Evolutionary conservation across 1,284 basidiomycete genomes (phyloP).

Genomic region (Ceratobasidium sp.): DNA sequence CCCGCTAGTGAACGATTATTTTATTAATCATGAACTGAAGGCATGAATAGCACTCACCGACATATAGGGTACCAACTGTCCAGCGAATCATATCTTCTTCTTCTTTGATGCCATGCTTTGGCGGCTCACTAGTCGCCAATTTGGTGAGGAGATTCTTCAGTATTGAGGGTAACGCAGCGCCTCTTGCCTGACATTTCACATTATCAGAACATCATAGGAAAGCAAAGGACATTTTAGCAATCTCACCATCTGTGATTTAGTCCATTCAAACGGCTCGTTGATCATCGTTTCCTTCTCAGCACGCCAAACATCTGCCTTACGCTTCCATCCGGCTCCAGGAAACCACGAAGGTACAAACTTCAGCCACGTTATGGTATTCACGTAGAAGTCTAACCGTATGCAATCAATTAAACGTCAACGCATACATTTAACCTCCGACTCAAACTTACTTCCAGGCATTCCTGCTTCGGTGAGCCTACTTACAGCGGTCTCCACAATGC

Average conservation of each 20-base stretch:
- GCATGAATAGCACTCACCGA: constrained; percentile 1
- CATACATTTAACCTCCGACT: too few species aligned
- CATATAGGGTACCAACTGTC: constrained; percentile 15
- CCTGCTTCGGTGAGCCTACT: not conserved
- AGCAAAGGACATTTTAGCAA: too few species aligned
- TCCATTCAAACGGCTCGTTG: constrained; percentile 20
- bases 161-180: constrained; percentile 9
- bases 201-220: not conserved
- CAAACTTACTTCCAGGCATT: not conserved
- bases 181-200: not conserved
- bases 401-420: too few species aligned
- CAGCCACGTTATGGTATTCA: constrained; percentile 18
- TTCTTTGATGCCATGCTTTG: not conserved
- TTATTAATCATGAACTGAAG: not conserved
- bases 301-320: constrained; percentile 21
- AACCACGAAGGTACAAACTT: constrained; percentile 39
- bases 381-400: constrained; percentile 33
- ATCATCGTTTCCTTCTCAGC: constrained; percentile 1
- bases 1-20: not conserved
- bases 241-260: constrained; percentile 13
- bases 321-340: constrained; percentile 42
- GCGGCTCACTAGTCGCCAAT: not conserved
- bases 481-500: not conserved
- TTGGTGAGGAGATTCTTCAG: not conserved
- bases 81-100: constrained; percentile 17